phyloP scores from a whole-genome alignment of 179 eudicot genomes.

The Pouteria campechiana region DNA sequence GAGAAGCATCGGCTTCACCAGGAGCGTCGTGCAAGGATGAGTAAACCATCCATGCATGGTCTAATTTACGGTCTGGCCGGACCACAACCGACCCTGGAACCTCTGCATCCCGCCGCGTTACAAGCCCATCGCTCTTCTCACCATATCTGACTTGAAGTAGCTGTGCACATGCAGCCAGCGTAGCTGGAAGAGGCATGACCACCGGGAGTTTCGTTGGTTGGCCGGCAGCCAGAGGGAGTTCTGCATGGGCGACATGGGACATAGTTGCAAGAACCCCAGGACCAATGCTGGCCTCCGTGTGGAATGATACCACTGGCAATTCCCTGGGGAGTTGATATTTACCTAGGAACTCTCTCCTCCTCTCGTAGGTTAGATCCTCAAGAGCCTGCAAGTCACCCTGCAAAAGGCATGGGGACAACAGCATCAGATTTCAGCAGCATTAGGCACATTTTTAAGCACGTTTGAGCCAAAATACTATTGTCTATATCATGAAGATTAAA shows the following conservation, averaged over 20 bases:
- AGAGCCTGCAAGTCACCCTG: conserved; percentile 93
- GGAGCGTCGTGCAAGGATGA: conserved; percentile 59
- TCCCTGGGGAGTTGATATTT: conserved; percentile 58
- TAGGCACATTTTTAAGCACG: no score
- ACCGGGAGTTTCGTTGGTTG: conserved; percentile 47
- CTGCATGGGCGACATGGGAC: conserved; percentile 82
- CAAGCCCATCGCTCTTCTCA: conserved; percentile 94
- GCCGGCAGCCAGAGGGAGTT: conserved; percentile 35
- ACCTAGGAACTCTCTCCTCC: conserved; percentile 60
- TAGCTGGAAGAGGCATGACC: conserved; percentile 75
- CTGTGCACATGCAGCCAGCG: conserved; percentile 88
- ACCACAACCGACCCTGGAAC: conserved; percentile 95
- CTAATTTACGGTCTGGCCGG: conserved; percentile 62
- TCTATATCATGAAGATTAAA: no score
- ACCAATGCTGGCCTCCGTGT: conserved; percentile 84
- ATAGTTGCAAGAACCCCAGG: conserved; percentile 74
- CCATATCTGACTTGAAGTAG: conserved; percentile 72
- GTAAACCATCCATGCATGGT: conserved; percentile 98
- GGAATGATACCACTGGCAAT: conserved; percentile 74
- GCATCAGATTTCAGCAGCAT: no score
- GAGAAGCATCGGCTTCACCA: conserved; percentile 63
- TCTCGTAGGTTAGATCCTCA: conserved; percentile 85
- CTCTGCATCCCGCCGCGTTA: conserved; percentile 88
- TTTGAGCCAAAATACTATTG: no score
- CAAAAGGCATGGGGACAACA: no score